These are phyloP conservation scores for Trichomonas vaginalis DNA, from an alignment of 208 protist species.

Conservation along the genomic window DNA sequence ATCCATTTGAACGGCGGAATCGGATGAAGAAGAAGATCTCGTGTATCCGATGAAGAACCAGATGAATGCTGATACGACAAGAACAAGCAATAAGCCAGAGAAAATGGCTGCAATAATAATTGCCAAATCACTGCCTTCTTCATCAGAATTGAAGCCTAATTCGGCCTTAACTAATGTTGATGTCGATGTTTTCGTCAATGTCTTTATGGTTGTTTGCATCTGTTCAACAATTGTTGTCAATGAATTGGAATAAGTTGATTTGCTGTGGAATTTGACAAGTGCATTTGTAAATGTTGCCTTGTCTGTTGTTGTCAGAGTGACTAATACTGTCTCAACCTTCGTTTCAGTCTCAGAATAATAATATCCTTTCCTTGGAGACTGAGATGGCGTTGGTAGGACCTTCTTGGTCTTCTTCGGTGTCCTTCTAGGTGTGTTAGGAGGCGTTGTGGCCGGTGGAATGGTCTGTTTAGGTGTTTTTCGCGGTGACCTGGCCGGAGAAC, in stretches of 20 bases:
- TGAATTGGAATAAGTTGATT: neutral
- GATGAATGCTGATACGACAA: neutral
- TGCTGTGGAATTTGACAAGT: neutral
- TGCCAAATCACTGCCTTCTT: neutral
- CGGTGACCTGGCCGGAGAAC: neutral
- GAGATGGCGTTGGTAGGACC: neutral
- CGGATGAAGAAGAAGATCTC: neutral
- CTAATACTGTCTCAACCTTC: neutral
- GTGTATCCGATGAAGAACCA: neutral
- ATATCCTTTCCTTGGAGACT: neutral
- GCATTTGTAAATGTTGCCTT: neutral
- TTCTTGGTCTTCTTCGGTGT: neutral
- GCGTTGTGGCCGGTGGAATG: neutral
- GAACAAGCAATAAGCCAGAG: neutral
- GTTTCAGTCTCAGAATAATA: neutral
- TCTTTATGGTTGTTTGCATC: neutral
- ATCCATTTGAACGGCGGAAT: neutral
- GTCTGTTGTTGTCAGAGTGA: neutral
- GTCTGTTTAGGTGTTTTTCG: neutral
- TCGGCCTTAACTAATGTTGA: neutral
- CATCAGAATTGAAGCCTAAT: neutral
- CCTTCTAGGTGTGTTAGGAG: neutral
- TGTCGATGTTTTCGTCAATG: neutral
- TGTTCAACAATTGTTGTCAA: neutral
- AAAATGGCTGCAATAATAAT: neutral